phyloP scores from a whole-genome alignment of 805 yeast genomes.

The Wickerhamiella brachini region DNA sequence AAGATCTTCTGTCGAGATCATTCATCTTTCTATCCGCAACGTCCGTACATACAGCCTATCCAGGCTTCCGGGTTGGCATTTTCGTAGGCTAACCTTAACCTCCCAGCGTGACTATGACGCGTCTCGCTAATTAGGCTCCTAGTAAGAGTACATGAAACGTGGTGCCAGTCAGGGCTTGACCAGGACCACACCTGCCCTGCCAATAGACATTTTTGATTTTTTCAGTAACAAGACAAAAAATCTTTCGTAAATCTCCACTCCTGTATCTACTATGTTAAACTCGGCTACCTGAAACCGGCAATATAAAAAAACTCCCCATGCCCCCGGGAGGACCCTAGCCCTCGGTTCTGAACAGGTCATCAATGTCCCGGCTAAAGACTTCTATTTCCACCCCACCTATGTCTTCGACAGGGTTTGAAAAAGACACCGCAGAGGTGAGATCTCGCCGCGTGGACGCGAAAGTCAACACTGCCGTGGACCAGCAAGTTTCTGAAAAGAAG shows the following conservation, averaged over 20 bases:
- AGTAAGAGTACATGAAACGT: background rate
- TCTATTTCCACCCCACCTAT: background rate
- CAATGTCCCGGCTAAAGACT: background rate
- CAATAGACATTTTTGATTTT: too few species aligned
- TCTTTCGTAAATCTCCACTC: too few species aligned
- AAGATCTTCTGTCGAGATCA: too few species aligned
- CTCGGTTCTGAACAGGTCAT: background rate
- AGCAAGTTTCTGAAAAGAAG: background rate
- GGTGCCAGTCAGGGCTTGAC: background rate
- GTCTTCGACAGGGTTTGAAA: conserved; percentile 2
- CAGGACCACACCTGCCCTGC: too few species aligned
- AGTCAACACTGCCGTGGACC: background rate
- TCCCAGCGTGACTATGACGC: background rate
- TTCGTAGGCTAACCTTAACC: too few species aligned
- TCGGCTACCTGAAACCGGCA: too few species aligned
- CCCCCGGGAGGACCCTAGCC: background rate
- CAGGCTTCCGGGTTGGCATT: too few species aligned
- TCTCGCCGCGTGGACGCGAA: background rate
- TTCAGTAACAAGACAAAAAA: background rate
- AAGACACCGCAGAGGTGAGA: background rate
- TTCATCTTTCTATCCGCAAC: too few species aligned
- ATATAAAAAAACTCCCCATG: background rate
- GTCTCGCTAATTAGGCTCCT: background rate
- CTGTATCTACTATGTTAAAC: too few species aligned
- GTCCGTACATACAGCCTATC: too few species aligned